phyloP scores from a whole-genome alignment of 805 yeast species.

The Starmerella riodocensis region DNA sequence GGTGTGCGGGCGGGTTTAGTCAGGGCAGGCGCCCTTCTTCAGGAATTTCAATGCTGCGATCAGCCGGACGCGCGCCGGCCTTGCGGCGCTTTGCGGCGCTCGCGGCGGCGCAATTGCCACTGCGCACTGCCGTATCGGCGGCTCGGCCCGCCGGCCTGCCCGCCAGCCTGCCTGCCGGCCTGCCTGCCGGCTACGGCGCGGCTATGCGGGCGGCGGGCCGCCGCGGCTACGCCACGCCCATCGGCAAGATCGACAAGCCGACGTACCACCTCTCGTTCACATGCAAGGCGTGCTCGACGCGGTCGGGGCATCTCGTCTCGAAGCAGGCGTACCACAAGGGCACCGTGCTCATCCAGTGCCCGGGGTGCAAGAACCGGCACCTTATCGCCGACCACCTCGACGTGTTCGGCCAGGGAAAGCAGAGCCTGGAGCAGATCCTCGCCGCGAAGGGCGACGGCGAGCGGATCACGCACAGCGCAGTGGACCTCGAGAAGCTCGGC shows the following conservation, averaged over 20 bases:
- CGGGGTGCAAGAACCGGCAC: conserved; percentile 78
- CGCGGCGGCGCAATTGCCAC: no score
- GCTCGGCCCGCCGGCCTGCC: no score
- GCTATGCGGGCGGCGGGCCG: no score
- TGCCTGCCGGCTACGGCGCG: no score
- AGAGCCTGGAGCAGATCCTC: conserved; percentile 70
- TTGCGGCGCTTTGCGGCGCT: no score
- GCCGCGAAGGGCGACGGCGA: conserved; percentile 55
- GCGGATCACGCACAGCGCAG: conserved; percentile 45
- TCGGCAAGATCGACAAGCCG: conserved; percentile 52
- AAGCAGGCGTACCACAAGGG: conserved; percentile 84
- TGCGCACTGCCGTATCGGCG: no score
- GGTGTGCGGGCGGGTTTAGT: no score
- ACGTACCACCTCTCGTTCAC: conserved; percentile 81
- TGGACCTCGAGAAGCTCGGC: conserved; percentile 37
- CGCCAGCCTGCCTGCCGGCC: no score
- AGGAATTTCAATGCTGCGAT: no score
- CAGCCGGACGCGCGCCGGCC: no score
- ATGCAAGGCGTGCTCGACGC: conserved; percentile 69
- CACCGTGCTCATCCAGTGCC: conserved; percentile 80
- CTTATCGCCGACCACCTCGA: conserved; percentile 78
- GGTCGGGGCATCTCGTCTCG: conserved; percentile 82
- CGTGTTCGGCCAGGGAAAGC: conserved; percentile 65
- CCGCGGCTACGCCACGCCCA: conserved; percentile 4
- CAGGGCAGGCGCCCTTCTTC: no score